Evolutionary conservation across 108 stramenopile genomes (phyloP).

Genomic region (Skeletonema grethae): DNA sequence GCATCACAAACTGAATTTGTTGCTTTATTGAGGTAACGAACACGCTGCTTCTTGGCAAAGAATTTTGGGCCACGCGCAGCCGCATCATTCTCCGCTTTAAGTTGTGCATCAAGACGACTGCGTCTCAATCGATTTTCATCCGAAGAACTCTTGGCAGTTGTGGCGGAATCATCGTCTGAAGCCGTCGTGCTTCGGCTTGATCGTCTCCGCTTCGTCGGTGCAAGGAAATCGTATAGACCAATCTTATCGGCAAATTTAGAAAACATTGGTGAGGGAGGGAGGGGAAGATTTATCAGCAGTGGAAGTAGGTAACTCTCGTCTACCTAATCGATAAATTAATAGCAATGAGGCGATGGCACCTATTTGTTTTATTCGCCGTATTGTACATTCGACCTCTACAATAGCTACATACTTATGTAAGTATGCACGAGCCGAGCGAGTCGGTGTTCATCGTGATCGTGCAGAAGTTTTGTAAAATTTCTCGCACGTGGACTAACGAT

Average conservation of each 20-base stretch:
- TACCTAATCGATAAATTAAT: too few relatives aligned
- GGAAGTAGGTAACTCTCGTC: too few relatives aligned
- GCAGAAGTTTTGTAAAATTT: too few relatives aligned
- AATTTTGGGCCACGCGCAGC: conserved; percentile 11
- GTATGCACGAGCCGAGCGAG: too few relatives aligned
- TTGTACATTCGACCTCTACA: too few relatives aligned
- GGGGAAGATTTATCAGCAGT: too few relatives aligned
- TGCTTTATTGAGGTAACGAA: conserved; percentile 32
- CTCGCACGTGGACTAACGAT: too few relatives aligned
- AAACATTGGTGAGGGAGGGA: background rate
- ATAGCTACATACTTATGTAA: too few relatives aligned
- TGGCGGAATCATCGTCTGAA: background rate
- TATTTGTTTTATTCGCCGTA: too few relatives aligned
- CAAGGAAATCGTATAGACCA: background rate
- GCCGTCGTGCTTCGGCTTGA: background rate
- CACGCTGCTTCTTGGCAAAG: conserved; percentile 45
- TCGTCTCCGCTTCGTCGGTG: background rate
- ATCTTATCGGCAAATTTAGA: conserved; percentile 2
- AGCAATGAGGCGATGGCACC: too few relatives aligned
- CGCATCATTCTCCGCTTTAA: conserved; percentile 30
- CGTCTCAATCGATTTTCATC: background rate
- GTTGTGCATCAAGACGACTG: conserved; percentile 19
- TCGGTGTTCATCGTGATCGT: too few relatives aligned
- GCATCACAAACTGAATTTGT: conserved; percentile 32
- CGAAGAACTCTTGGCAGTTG: background rate